These are phyloP conservation scores for Sclerotinia subarctica DNA, from an alignment of 2,329 filamentous ascomycete species.

Conservation along the genomic window DNA sequence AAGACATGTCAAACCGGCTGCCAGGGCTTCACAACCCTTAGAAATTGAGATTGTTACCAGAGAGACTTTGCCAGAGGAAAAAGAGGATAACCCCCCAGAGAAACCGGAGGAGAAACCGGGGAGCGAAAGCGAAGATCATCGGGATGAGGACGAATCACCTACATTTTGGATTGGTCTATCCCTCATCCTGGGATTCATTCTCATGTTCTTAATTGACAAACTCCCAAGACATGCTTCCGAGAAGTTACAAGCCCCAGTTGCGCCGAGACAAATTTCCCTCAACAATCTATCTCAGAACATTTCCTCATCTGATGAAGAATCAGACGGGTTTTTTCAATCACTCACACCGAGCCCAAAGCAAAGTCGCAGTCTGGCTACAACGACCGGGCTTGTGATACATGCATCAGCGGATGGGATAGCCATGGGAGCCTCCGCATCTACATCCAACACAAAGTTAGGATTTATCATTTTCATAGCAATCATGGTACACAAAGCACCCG, in stretches of 20 bases:
- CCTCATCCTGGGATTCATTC: slow-evolving; percentile 80
- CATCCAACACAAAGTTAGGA: slow-evolving; percentile 69
- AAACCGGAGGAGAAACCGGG: slow-evolving; percentile 15
- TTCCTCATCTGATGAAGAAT: slow-evolving; percentile 49
- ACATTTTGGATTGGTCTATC: slow-evolving; percentile 81
- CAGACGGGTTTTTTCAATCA: slow-evolving; percentile 57
- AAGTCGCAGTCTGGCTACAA: slow-evolving; percentile 72
- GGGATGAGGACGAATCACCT: slow-evolving; percentile 49
- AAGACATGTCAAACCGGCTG: neutral
- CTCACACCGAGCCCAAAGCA: slow-evolving; percentile 56
- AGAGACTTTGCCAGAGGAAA: slow-evolving; percentile 6
- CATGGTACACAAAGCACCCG: slow-evolving; percentile 95
- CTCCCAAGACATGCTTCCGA: slow-evolving; percentile 71
- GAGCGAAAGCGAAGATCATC: slow-evolving; percentile 31
- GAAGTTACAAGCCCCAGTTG: slow-evolving; percentile 59
- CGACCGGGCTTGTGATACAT: slow-evolving; percentile 92
- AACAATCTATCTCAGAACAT: slow-evolving; percentile 64
- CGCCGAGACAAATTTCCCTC: slow-evolving; percentile 81
- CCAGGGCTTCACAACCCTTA: neutral
- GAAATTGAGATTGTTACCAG: slow-evolving; percentile 3
- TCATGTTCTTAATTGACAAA: slow-evolving; percentile 96
- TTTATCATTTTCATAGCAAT: slow-evolving; percentile 94
- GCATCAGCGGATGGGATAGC: slow-evolving; percentile 94
- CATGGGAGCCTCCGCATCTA: slow-evolving; percentile 82
- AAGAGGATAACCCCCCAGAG: slow-evolving; percentile 12